Conservation (phyloP, 306 rosid genomes). For the Quercus bicolor region DNA sequence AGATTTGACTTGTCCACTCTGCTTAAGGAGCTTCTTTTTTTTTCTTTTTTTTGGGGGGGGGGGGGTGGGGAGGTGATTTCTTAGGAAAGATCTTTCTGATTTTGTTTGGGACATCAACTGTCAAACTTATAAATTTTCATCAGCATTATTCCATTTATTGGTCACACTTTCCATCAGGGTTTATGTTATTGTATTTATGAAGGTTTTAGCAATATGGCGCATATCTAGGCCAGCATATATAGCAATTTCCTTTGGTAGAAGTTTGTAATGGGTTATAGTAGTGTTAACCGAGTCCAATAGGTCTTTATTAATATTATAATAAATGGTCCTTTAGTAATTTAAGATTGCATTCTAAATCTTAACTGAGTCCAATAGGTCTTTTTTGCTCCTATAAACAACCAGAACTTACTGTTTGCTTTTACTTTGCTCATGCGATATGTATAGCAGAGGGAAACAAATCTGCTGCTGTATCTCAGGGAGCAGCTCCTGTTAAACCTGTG, state of each 20-base stretch:
- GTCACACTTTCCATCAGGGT: not conserved
- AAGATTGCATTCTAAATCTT: too few species aligned
- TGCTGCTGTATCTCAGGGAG: slow-evolving; percentile 37
- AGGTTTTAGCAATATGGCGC: not conserved
- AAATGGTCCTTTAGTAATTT: too few species aligned
- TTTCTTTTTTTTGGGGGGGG: not conserved
- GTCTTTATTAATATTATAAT: too few species aligned
- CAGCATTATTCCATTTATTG: not conserved
- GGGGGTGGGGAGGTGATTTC: not conserved
- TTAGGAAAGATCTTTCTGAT: not conserved
- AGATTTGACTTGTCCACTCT: not conserved
- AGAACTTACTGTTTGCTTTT: not conserved
- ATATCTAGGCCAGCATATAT: not conserved
- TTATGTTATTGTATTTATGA: not conserved
- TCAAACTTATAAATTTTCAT: not conserved
- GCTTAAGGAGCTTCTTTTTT: not conserved
- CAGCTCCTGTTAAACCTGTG: slow-evolving; percentile 32
- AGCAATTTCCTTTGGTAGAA: not conserved
- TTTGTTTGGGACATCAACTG: not conserved
- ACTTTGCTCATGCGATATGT: slow-evolving; percentile 21
- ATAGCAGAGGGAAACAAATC: slow-evolving; percentile 44
- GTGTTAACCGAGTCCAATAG: not conserved
- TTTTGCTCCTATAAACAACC: too few species aligned
- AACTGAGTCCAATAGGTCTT: too few species aligned
- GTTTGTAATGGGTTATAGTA: not conserved